Evolutionary conservation across 202 grass and related monocot species (phyloP).

Genomic region (Hordeum pubiflorum): DNA sequence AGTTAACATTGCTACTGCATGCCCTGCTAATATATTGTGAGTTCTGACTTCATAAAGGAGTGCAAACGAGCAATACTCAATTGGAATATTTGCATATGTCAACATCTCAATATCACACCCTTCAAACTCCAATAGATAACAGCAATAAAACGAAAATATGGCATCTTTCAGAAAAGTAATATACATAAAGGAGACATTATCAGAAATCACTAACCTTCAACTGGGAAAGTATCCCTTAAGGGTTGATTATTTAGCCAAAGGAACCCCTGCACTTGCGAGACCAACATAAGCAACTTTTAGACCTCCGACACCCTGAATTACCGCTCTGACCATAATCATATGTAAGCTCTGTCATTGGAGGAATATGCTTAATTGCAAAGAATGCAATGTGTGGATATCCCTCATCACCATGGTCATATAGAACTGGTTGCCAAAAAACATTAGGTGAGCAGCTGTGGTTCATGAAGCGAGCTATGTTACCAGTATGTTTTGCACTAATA

Average conservation of each 20-base stretch:
- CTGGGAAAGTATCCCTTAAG: background rate
- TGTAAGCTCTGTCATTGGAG: conserved; percentile 62
- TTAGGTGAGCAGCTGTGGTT: conserved; percentile 67
- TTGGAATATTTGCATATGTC: background rate
- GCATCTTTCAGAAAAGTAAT: background rate
- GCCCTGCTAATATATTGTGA: background rate
- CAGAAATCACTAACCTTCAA: conserved; percentile 5
- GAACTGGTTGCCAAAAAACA: conserved; percentile 56
- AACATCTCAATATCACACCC: background rate
- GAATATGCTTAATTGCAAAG: conserved; percentile 62
- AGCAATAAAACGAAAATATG: background rate
- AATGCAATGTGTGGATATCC: conserved; percentile 53
- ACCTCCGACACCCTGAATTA: background rate
- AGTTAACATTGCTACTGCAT: background rate
- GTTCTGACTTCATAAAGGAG: background rate
- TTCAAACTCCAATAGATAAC: background rate
- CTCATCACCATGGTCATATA: conserved; percentile 45
- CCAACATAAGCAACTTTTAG: conserved; percentile 42
- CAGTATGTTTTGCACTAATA: conserved; percentile 46
- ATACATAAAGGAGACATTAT: background rate
- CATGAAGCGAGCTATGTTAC: conserved; percentile 59
- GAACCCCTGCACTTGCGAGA: conserved; percentile 52
- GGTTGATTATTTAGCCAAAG: conserved; percentile 31
- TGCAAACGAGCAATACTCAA: background rate
- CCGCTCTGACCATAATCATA: conserved; percentile 60